Evolutionary conservation across 139 green algal genomes (phyloP).

Genomic region (Nannochloris sp.): DNA sequence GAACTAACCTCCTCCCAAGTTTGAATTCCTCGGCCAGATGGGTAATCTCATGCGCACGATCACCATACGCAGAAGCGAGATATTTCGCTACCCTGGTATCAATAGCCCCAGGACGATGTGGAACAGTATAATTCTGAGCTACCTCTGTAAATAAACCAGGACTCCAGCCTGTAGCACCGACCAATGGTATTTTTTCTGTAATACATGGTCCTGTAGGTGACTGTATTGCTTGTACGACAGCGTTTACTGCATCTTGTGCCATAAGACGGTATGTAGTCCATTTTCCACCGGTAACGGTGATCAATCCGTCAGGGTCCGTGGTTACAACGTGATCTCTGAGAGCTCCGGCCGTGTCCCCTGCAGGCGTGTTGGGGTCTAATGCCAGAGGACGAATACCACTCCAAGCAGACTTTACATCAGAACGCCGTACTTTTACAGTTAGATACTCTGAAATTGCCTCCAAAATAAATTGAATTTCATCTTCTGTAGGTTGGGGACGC

Average conservation of each 20-base stretch:
- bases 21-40: conserved; percentile 60
- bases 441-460: conserved; percentile 83
- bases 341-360: conserved; percentile 33
- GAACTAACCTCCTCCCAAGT: conserved; percentile 68
- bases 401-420: conserved; percentile 89
- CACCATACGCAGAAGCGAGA: conserved; percentile 76
- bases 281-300: conserved; percentile 89
- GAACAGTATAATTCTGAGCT: conserved; percentile 74
- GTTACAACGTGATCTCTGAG: conserved; percentile 65
- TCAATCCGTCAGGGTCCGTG: conserved; percentile 68
- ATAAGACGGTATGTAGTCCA: conserved; percentile 98
- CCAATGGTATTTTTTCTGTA: conserved; percentile 56
- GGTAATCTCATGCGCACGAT: conserved; percentile 59
- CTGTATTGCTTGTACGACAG: conserved; percentile 27
- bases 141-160: conserved; percentile 65
- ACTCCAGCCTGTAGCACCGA: conserved; percentile 63
- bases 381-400: conserved; percentile 88
- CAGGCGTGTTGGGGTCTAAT: conserved; percentile 50
- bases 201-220: conserved; percentile 40
- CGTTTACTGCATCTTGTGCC: conserved; percentile 73
- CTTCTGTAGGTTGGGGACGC: conserved; percentile 54
- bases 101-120: conserved; percentile 65
- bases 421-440: conserved; percentile 65
- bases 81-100: conserved; percentile 58
- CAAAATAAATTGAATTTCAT: conserved; percentile 95